A percentile compares a stretch with the other conserved stretches of the same genome.
Conservation (phyloP, 2,329 filamentous ascomycete genomes). For the Aspergillus sp. region DNA sequence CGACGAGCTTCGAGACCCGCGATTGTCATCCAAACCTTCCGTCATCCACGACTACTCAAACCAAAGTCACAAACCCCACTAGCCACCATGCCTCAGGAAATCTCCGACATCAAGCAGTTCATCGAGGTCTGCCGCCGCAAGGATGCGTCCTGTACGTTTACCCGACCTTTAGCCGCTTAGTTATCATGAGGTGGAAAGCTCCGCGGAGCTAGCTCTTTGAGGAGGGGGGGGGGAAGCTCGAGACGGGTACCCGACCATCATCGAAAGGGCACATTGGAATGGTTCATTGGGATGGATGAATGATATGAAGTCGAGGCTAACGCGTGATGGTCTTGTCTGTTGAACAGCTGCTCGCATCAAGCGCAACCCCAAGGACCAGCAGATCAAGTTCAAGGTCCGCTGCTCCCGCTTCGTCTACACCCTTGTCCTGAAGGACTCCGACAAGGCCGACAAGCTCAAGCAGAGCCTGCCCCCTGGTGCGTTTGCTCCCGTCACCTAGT, state of each 20-base stretch:
- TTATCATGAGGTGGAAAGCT: slow-evolving; percentile 6
- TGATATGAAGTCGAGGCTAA: slow-evolving; percentile 9
- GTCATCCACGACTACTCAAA: slow-evolving; percentile 14
- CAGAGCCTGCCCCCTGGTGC: slow-evolving; percentile 96
- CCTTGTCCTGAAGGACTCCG: slow-evolving; percentile 94
- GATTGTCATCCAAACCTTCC: slow-evolving; percentile 16
- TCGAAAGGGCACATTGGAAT: not conserved
- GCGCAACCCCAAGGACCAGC: slow-evolving; percentile 86
- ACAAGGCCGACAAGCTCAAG: slow-evolving; percentile 99
- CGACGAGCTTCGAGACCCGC: slow-evolving; percentile 26
- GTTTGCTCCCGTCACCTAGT: slow-evolving; percentile 40
- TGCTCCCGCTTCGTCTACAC: slow-evolving; percentile 97
- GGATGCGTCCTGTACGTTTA: slow-evolving; percentile 94
- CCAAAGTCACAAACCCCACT: slow-evolving; percentile 25
- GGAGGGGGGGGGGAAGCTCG: not conserved
- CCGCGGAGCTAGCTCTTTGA: not conserved
- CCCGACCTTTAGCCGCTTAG: slow-evolving; percentile 5
- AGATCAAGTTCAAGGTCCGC: slow-evolving; percentile 99
- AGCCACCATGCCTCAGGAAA: slow-evolving; percentile 95
- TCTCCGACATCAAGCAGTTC: slow-evolving; percentile 99
- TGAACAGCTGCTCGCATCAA: slow-evolving; percentile 80
- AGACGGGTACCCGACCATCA: not conserved
- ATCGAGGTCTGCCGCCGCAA: slow-evolving; percentile 99
- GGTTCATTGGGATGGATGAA: not conserved
- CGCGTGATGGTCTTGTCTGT: slow-evolving; percentile 20